Conservation (phyloP, 1,284 basidiomycete genomes). For the Ceratobasidium papillatum region DNA sequence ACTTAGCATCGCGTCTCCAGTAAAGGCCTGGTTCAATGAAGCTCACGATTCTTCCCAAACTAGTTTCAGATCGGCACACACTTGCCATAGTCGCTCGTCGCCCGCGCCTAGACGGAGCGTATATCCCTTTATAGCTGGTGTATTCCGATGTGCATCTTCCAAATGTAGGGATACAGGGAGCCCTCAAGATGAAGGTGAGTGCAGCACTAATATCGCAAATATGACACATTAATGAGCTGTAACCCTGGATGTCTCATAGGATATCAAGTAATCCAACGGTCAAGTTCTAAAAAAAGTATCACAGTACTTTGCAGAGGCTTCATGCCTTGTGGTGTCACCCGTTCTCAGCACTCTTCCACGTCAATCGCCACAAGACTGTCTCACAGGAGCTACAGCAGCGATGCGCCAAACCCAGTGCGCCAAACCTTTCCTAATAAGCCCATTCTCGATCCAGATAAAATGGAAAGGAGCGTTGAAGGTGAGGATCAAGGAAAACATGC, state of each 20-base stretch:
- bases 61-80: background rate
- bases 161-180: background rate
- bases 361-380: background rate
- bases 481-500: background rate
- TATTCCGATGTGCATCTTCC: background rate
- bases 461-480: background rate
- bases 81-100: background rate
- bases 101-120: background rate
- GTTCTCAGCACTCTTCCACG: background rate
- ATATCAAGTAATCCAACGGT: background rate
- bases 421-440: background rate
- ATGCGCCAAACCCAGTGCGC: background rate
- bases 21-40: slow-evolving; percentile 15
- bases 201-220: background rate
- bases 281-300: background rate
- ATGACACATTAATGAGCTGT: background rate
- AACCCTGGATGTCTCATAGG: background rate
- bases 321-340: background rate
- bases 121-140: background rate
- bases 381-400: background rate
- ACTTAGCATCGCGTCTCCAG: slow-evolving; percentile 30
- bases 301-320: background rate
- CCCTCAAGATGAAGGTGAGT: slow-evolving; percentile 4
- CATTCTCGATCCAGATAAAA: background rate
- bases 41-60: background rate